phyloP scores from a whole-genome alignment of 345 rosid species.

The Lepidium africanum region DNA sequence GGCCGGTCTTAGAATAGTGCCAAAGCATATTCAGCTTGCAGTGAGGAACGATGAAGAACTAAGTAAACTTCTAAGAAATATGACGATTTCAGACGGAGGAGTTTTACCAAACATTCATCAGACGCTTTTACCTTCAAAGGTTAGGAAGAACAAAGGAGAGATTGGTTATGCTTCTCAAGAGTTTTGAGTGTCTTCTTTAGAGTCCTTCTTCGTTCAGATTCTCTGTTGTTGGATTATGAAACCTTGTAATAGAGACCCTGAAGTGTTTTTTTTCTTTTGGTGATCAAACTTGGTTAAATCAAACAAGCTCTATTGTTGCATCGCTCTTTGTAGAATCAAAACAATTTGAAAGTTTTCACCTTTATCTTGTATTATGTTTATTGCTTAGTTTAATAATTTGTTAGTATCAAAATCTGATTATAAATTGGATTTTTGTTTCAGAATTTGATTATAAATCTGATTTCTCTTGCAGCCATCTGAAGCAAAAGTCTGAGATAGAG shows the following conservation, averaged over 20 bases:
- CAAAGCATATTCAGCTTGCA: constrained; percentile 72
- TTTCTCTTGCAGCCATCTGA: not conserved
- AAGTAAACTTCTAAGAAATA: constrained; percentile 55
- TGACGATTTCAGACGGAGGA: constrained; percentile 72
- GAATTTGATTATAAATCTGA: not conserved
- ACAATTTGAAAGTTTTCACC: too few species aligned
- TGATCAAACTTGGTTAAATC: not conserved
- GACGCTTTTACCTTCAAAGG: constrained; percentile 50
- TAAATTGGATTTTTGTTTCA: too few species aligned
- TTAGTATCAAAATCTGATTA: too few species aligned
- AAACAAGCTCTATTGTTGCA: too few species aligned
- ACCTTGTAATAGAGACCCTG: not conserved
- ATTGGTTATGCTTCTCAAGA: constrained; percentile 68
- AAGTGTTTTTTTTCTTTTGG: not conserved
- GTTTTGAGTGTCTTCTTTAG: constrained; percentile 13
- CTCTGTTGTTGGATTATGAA: not conserved
- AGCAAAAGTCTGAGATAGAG: not conserved
- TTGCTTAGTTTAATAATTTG: too few species aligned
- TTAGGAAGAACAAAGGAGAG: constrained; percentile 49
- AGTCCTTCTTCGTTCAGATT: not conserved
- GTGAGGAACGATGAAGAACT: constrained; percentile 74
- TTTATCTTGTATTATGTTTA: too few species aligned
- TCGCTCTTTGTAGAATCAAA: too few species aligned
- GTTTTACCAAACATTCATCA: constrained; percentile 61
- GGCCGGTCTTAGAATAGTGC: constrained; percentile 68